Percentiles rank a stretch among this genome's conserved stretches.
phyloP scores from a whole-genome alignment of 495 filamentous ascomycete genomes.

The Penicillium riverlandense region DNA sequence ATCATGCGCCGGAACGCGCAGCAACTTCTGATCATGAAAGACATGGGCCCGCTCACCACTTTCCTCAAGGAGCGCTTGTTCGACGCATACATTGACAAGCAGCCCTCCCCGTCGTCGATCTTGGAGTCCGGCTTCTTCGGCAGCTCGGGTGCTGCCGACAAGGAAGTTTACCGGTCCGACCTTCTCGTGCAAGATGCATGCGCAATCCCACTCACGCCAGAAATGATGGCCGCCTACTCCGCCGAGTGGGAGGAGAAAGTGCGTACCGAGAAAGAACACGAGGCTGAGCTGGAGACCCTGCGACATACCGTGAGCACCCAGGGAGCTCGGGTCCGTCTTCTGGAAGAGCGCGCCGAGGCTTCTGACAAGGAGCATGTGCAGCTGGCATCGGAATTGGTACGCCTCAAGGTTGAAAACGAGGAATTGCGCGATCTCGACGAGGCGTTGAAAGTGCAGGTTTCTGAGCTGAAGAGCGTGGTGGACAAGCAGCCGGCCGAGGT shows the following conservation, averaged over 20 bases:
- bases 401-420: slow-evolving; percentile 88
- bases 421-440: slow-evolving; percentile 84
- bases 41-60: slow-evolving; percentile 78
- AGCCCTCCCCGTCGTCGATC: slow-evolving; percentile 77
- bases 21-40: slow-evolving; percentile 73
- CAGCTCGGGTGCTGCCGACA: slow-evolving; percentile 79
- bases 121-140: slow-evolving; percentile 98
- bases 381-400: slow-evolving; percentile 82
- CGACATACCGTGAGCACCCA: slow-evolving; percentile 57
- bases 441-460: slow-evolving; percentile 71
- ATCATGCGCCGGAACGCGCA: slow-evolving; percentile 90
- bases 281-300: slow-evolving; percentile 73
- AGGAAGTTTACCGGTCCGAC: slow-evolving; percentile 92
- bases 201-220: slow-evolving; percentile 74
- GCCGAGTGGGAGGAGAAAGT: slow-evolving; percentile 89
- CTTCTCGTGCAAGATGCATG: slow-evolving; percentile 90
- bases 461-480: slow-evolving; percentile 74
- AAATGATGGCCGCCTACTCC: slow-evolving; percentile 71
- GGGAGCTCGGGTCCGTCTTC: slow-evolving; percentile 60
- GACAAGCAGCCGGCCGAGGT: slow-evolving; percentile 86
- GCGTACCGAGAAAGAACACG: slow-evolving; percentile 66
- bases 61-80: slow-evolving; percentile 93
- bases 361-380: slow-evolving; percentile 91
- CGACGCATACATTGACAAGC: slow-evolving; percentile 92
- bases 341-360: slow-evolving; percentile 84